Evolutionary conservation across 2,329 filamentous ascomycete genomes (phyloP), one percentile per base, ranked within the genome.

Genomic region (Pezicula rhizophila): DNA sequence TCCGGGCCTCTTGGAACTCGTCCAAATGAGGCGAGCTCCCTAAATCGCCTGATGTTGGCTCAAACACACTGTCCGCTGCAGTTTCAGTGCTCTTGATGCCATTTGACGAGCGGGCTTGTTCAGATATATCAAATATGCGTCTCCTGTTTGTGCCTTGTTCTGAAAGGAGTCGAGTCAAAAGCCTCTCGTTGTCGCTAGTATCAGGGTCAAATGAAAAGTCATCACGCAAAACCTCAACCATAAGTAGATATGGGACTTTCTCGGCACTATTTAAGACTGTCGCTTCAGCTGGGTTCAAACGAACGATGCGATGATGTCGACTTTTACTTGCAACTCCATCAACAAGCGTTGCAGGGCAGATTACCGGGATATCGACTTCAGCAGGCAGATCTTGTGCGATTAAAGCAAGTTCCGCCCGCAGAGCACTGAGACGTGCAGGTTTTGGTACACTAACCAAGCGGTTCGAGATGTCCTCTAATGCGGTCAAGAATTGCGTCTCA

Each of bases 191-290:
- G 54, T 89, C 84, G 25, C 78, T 72, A 0, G 82, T 84, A 28
- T 85, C 80, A 0, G 87, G 86, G 57, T 92, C 84, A 59, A 93
- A 93, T 31, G 84, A 84, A 61, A 93, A 92, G 60, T 93, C 88
- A 56, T 92, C 87, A 20, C 84, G 75, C 42, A 93, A 69, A 18
- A 93, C 83, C 63, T 93, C 88, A 2, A 92, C 80, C 87, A 93
- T 91, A 25, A 93, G 75, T 44, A 93, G 68, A 66, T 90, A 93
- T 1, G 88, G 88, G 40, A 93, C 88, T 63, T 90, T 87, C 65
- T 93, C 87, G 4, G 88, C 88, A 64, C 88, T 93, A 66, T 93
- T 93, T 45, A 93, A 70, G 47, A 91, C 89, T 1, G 88, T 92
- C 5, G 88, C 84, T 66, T 93, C 88, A 1, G 87, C 86, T 6